Conservation (phyloP, 1,284 basidiomycete genomes). For the Cutaneotrichosporon spelunceum region DNA sequence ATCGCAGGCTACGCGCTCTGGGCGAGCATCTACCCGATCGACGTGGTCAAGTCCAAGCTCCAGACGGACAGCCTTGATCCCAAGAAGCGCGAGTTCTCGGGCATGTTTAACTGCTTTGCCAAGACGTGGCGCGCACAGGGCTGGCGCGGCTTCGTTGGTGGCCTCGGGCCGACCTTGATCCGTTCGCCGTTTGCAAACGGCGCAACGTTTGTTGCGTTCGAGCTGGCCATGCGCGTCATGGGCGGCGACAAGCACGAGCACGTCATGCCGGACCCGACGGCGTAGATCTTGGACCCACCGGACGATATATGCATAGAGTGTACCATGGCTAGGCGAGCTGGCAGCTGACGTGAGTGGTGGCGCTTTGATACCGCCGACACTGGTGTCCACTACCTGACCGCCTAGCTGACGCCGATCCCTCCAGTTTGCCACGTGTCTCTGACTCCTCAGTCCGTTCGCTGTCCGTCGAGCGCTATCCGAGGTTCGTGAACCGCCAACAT, state of each 20-base stretch:
- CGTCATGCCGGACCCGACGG: conserved; percentile 3
- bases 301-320: conserved; percentile 8
- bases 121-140: conserved; percentile 81
- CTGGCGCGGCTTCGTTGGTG: conserved; percentile 78
- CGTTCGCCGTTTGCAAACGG: conserved; percentile 67
- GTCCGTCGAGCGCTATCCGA: too few species aligned
- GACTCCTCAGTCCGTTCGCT: too few species aligned
- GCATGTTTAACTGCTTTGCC: conserved; percentile 74
- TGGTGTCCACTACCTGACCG: too few species aligned
- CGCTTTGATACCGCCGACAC: too few species aligned
- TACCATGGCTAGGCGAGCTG: background rate
- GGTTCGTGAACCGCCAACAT: too few species aligned
- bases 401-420: too few species aligned
- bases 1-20: conserved; percentile 59
- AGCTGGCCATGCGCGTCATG: conserved; percentile 64
- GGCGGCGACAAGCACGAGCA: conserved; percentile 7
- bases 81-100: conserved; percentile 72
- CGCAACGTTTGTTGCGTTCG: conserved; percentile 88
- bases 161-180: conserved; percentile 84
- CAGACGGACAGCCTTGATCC: conserved; percentile 86
- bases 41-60: conserved; percentile 91
- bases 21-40: conserved; percentile 78
- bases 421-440: too few species aligned
- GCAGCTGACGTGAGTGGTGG: background rate
- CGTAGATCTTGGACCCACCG: background rate